phyloP scores from a whole-genome alignment of 2,329 filamentous ascomycete species.

The Zasmidium angulare region DNA sequence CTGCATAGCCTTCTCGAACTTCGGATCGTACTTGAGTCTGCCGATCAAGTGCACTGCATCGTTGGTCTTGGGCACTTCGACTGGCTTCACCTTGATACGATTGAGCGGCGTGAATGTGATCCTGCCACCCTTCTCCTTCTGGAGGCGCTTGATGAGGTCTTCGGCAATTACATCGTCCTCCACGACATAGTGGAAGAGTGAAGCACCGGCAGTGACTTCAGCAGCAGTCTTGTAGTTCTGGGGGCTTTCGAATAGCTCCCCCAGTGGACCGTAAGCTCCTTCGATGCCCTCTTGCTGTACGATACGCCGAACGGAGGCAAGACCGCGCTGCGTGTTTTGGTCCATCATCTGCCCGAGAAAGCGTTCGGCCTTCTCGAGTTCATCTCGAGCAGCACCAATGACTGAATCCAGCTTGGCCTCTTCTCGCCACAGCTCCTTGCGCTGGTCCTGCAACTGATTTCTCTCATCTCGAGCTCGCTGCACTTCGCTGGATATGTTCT shows the following conservation, averaged over 20 bases:
- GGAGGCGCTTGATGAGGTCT: constrained; percentile 73
- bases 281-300: constrained; percentile 76
- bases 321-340: constrained; percentile 77
- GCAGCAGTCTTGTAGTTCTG: constrained; percentile 85
- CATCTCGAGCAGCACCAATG: constrained; percentile 70
- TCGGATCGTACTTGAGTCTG: constrained; percentile 75
- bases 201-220: constrained; percentile 88
- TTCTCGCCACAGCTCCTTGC: constrained; percentile 83
- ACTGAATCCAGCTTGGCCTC: constrained; percentile 83
- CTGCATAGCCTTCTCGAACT: constrained; percentile 81
- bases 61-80: constrained; percentile 78
- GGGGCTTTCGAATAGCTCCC: constrained; percentile 84
- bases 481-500: constrained; percentile 70
- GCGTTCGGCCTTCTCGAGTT: constrained; percentile 74
- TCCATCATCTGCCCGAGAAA: constrained; percentile 85
- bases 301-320: constrained; percentile 81
- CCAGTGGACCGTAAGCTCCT: constrained; percentile 88
- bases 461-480: constrained; percentile 74
- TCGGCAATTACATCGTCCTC: constrained; percentile 88
- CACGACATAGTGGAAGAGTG: constrained; percentile 93
- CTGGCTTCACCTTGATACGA: constrained; percentile 67
- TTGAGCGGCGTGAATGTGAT: constrained; percentile 95
- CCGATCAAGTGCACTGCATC: constrained; percentile 85
- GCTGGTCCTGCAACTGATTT: constrained; percentile 79
- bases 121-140: constrained; percentile 76